Evolutionary conservation across 441 rosid species (phyloP).

Genomic region (Euphorbia schlechtendalii): DNA sequence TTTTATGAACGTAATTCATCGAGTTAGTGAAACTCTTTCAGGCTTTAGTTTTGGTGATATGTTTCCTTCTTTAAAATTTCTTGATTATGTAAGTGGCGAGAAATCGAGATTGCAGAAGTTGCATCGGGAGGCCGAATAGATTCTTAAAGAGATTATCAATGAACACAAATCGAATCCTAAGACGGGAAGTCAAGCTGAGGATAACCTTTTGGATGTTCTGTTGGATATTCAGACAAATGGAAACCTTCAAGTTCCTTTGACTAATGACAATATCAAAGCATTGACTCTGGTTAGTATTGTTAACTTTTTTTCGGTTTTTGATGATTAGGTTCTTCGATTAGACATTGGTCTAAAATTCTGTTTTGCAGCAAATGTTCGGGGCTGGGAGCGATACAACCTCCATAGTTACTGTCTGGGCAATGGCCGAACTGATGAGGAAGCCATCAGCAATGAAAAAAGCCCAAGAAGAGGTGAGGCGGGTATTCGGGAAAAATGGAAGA

Average conservation of each 20-base stretch:
- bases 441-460: not conserved
- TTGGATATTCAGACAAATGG: not conserved
- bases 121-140: not conserved
- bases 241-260: not conserved
- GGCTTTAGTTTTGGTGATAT: not conserved
- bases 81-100: not conserved
- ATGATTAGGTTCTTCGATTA: too few species aligned
- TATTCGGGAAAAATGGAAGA: not conserved
- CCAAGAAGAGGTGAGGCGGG: not conserved
- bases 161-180: slow-evolving; percentile 3
- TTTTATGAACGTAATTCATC: not conserved
- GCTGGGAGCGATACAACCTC: not conserved
- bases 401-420: not conserved
- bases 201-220: not conserved
- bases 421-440: not conserved
- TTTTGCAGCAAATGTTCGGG: not conserved
- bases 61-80: not conserved
- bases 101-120: not conserved
- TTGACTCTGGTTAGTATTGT: not conserved
- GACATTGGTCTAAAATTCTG: not conserved
- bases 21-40: not conserved
- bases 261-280: not conserved
- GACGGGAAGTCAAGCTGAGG: not conserved
- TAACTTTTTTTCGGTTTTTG: too few species aligned
- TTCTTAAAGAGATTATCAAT: not conserved